phyloP scores from a whole-genome alignment of 2,329 filamentous ascomycete genomes.

The Tolypocladium paradoxum region DNA sequence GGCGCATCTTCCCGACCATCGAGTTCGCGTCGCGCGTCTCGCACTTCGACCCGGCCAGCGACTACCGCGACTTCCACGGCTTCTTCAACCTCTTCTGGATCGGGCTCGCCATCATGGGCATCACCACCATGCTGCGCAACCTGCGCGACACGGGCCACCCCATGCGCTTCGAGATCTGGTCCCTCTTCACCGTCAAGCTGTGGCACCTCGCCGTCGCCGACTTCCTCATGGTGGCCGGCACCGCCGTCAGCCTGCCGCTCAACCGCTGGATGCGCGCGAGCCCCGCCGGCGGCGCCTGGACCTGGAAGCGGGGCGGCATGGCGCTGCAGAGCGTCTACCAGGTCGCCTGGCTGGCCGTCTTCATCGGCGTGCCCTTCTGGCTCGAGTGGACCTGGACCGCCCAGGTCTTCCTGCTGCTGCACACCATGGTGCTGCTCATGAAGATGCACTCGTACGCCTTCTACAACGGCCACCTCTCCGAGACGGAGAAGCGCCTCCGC shows the following conservation, averaged over 20 bases:
- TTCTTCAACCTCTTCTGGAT: slow-evolving; percentile 99
- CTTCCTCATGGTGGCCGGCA: slow-evolving; percentile 71
- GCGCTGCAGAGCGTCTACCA: slow-evolving; percentile 77
- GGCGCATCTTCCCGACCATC: slow-evolving; percentile 83
- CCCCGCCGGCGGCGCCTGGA: slow-evolving; percentile 40
- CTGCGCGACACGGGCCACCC: slow-evolving; percentile 88
- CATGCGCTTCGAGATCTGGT: slow-evolving; percentile 78
- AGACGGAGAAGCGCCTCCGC: slow-evolving; percentile 70
- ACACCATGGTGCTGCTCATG: slow-evolving; percentile 88
- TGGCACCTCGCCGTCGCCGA: slow-evolving; percentile 80
- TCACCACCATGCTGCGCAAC: slow-evolving; percentile 87
- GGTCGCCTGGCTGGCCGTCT: slow-evolving; percentile 64
- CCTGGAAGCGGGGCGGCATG: slow-evolving; percentile 72
- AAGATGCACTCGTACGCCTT: slow-evolving; percentile 99
- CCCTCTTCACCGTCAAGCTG: slow-evolving; percentile 76
- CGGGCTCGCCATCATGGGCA: slow-evolving; percentile 88
- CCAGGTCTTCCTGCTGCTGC: slow-evolving; percentile 87
- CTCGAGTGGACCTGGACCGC: slow-evolving; percentile 94
- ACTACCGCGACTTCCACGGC: slow-evolving; percentile 88
- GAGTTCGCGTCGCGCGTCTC: slow-evolving; percentile 86
- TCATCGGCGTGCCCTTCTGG: slow-evolving; percentile 76
- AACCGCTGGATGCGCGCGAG: slow-evolving; percentile 54
- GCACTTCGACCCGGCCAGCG: slow-evolving; percentile 86
- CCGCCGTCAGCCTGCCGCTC: slow-evolving; percentile 59
- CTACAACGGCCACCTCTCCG: slow-evolving; percentile 91